Conservation (phyloP, 495 filamentous ascomycete genomes). For the Xylaria cubensis region DNA sequence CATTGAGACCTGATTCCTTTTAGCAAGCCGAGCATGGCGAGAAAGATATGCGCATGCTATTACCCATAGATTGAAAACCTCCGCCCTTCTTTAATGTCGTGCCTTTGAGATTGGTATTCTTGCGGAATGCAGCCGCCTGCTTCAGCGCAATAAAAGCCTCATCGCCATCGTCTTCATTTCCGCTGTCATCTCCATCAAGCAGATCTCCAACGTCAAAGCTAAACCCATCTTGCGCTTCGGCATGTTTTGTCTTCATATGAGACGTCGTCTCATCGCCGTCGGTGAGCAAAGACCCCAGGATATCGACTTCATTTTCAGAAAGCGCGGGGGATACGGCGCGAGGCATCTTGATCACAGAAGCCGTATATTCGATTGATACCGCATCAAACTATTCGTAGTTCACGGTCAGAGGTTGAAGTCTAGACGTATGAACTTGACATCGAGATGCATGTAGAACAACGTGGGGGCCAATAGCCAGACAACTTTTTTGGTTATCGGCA, state of each 20-base stretch:
- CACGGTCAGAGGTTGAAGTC: background rate
- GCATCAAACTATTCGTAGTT: background rate
- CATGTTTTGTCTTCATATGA: conserved; percentile 43
- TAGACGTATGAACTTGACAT: background rate
- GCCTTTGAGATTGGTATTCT: conserved; percentile 79
- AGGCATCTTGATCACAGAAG: conserved; percentile 38
- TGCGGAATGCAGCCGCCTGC: conserved; percentile 86
- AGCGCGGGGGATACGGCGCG: conserved; percentile 78
- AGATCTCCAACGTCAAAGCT: conserved; percentile 53
- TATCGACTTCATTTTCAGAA: conserved; percentile 93
- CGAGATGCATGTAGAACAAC: conserved; percentile 12
- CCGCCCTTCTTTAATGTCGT: conserved; percentile 90
- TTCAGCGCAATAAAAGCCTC: conserved; percentile 86
- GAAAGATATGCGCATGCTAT: background rate
- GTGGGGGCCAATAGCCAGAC: conserved; percentile 2
- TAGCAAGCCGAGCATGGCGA: background rate
- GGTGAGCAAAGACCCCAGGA: conserved; percentile 78
- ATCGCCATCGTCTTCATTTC: conserved; percentile 73
- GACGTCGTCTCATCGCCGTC: conserved; percentile 48
- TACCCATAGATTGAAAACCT: conserved; percentile 94
- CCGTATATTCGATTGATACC: background rate
- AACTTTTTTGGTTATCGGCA: conserved; percentile 31
- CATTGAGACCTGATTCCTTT: conserved; percentile 65
- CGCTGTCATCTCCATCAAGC: conserved; percentile 55
- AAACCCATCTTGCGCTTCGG: conserved; percentile 42